Percentiles rank a stretch among this genome's conserved stretches.
These are phyloP conservation scores for Verticillium longisporum DNA, from an alignment of 2,329 filamentous ascomycete genomes.

Conservation along the genomic window DNA sequence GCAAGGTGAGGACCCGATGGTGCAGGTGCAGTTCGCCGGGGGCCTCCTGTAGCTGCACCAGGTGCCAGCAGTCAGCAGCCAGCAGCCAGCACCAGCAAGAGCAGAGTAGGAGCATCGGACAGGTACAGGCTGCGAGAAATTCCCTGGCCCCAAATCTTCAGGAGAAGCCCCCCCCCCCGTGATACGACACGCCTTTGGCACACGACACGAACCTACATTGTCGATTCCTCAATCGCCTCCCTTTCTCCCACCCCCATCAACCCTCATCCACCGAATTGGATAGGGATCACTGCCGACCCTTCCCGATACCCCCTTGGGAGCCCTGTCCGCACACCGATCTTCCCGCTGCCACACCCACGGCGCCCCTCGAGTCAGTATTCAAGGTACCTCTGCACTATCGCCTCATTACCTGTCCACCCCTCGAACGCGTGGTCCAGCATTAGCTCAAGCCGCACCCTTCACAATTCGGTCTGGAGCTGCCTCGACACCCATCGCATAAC, in stretches of 20 bases:
- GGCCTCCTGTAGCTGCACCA: background rate
- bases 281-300: background rate
- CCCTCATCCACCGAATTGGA: background rate
- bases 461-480: background rate
- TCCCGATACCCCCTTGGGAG: background rate
- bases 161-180: background rate
- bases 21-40: no score
- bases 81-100: background rate
- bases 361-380: background rate
- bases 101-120: background rate
- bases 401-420: background rate
- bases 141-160: conserved; percentile 2
- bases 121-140: conserved; percentile 3
- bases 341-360: no score
- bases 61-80: background rate
- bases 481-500: background rate
- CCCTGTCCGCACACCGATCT: background rate
- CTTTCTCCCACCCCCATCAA: background rate
- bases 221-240: background rate
- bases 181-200: background rate
- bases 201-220: background rate
- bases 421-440: background rate
- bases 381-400: background rate
- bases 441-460: background rate
- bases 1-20: no score